Base-by-base conservation (phyloP, 2,329 filamentous ascomycete genomes). In the Fusarium beomiforme region DNA sequence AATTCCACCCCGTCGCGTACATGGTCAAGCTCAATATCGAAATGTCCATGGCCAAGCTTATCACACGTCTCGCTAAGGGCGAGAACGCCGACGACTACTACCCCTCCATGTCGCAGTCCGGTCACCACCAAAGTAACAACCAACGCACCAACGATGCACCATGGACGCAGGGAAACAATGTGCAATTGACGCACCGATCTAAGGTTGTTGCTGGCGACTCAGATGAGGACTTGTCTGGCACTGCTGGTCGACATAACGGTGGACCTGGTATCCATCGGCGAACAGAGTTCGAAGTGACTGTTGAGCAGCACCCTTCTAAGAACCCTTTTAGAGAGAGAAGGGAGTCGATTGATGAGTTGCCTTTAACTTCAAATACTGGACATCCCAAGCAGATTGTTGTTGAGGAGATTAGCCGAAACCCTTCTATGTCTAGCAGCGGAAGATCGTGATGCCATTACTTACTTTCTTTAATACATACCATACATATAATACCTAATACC, bases 1-100 rank as follows among this genome's bases (percentile, higher is more conserved):
- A 86, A 68, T 86, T 87, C 73, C 85, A 87, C 60, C 85, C 85
- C 2, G 79, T 87, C 12, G 84, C 83, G 7, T 87, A 87, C 71
- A 80, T 86, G 37, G 84, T 87, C 61, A 87, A 87, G 62, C 81
- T 87, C 43, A 85, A 87, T 71, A 87, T 87, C 67, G 85, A 87
- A 74, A 83, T 87, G 81, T 83, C 82, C 16, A 86, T 87, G 85
- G 85, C 85, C 37, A 82, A 83, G 14, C 82, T 87, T n/a, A 87
- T 87, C 70, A 83, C 78, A 9, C 81, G 80, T 16, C 76, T 84
- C 5, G 78, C 78, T 5, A 68, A 57, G 8, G 56, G 63, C 1
- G 61, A 73, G 36, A 50, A 58, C 9, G 16, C 66, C 3, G 75
- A 76, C 46, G 70, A 74, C 0, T 71, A 71, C 39, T 73, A 75